These are phyloP conservation scores for Hypoxylon fuscum DNA, from an alignment of 495 filamentous ascomycete species.

Conservation along the genomic window DNA sequence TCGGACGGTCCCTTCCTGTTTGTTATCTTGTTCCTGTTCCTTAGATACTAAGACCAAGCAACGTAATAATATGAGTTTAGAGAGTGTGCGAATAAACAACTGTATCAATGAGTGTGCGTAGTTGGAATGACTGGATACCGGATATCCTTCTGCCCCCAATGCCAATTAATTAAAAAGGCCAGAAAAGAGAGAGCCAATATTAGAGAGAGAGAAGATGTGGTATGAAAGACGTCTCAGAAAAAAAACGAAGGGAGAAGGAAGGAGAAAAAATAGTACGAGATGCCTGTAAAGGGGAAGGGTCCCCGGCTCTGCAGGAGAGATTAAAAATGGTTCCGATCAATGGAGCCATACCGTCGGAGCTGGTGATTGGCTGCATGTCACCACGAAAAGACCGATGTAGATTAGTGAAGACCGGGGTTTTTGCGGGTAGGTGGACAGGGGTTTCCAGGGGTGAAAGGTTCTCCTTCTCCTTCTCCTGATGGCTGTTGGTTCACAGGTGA, in stretches of 20 bases:
- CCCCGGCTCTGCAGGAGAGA: conserved; percentile 35
- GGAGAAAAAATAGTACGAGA: conserved; percentile 31
- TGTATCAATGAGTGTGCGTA: conserved; percentile 52
- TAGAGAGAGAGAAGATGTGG: conserved; percentile 19
- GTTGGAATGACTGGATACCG: conserved; percentile 38
- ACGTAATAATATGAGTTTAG: conserved; percentile 21
- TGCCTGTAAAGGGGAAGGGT: conserved; percentile 34
- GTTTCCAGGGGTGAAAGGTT: conserved; percentile 9
- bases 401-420: conserved; percentile 34
- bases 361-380: conserved; percentile 18
- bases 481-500: no score
- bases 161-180: conserved; percentile 36
- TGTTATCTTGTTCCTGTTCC: conserved; percentile 1
- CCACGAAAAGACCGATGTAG: conserved; percentile 32
- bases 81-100: conserved; percentile 30
- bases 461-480: background rate
- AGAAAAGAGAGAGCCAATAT: conserved; percentile 32
- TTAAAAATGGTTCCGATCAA: conserved; percentile 40
- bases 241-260: conserved; percentile 7
- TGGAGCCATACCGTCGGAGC: conserved; percentile 10
- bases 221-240: conserved; percentile 28
- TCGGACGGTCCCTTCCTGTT: background rate
- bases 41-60: conserved; percentile 2
- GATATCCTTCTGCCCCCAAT: conserved; percentile 32
- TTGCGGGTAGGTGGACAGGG: conserved; percentile 34